Conservation (phyloP, 148 eudicot genomes). For the Cornus suecica region DNA sequence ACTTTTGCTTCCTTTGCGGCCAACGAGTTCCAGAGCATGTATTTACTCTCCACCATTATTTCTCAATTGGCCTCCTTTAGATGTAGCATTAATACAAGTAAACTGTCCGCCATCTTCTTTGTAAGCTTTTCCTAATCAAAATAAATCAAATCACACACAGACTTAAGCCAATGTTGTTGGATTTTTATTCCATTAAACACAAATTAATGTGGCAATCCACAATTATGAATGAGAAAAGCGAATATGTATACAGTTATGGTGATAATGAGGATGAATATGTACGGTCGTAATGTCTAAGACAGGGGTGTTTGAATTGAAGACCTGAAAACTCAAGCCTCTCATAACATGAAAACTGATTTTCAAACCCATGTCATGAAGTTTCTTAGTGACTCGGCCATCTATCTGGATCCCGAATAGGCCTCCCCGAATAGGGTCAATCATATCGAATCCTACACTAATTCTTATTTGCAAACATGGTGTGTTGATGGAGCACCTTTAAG, state of each 20-base stretch:
- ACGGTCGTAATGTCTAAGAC: conserved; percentile 79
- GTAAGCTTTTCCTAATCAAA: conserved; percentile 71
- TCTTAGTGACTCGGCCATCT: conserved; percentile 88
- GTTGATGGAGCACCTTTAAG: no score
- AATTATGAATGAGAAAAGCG: no score
- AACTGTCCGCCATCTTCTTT: conserved; percentile 74
- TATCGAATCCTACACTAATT: conserved; percentile 81
- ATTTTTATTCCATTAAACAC: no score
- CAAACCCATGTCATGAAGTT: conserved; percentile 88
- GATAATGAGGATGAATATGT: conserved; percentile 17
- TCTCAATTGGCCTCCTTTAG: neutral
- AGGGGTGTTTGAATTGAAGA: conserved; percentile 78
- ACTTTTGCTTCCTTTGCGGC: conserved; percentile 55
- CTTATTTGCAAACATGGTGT: no score
- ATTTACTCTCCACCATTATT: conserved; percentile 11
- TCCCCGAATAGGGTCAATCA: conserved; percentile 95
- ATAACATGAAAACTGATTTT: conserved; percentile 97
- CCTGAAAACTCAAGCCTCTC: conserved; percentile 89
- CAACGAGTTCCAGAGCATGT: conserved; percentile 35
- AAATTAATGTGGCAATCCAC: no score
- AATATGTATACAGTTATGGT: no score
- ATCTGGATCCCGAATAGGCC: conserved; percentile 82
- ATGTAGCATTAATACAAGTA: conserved; percentile 35
- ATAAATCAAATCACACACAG: no score
- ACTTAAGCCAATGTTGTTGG: no score